Evolutionary conservation across 768 basidiomycete species (phyloP).

Genomic region (Tricholoma furcatifolium): DNA sequence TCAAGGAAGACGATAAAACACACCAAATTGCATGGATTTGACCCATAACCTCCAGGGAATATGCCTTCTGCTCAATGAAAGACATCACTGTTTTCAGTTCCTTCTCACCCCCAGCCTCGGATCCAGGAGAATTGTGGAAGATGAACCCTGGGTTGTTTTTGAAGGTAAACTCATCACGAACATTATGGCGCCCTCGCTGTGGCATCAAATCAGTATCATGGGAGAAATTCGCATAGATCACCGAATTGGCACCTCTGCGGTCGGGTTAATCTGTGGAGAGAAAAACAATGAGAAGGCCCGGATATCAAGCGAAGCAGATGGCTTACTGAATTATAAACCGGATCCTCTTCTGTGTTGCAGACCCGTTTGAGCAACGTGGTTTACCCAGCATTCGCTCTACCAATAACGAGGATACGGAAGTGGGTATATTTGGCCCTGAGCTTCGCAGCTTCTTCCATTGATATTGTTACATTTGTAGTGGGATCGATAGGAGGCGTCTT

Average conservation of each 20-base stretch:
- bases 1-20: not conserved
- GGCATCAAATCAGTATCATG: not conserved
- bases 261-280: constrained; percentile 3
- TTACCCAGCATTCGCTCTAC: constrained; percentile 38
- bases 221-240: not conserved
- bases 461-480: not conserved
- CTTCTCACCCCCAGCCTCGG: not conserved
- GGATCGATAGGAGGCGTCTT: not conserved
- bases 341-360: constrained; percentile 18
- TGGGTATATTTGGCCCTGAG: too few relatives aligned
- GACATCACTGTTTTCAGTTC: constrained; percentile 27
- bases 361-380: constrained; percentile 33
- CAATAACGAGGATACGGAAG: constrained; percentile 33
- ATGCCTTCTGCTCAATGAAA: constrained; percentile 28
- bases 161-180: constrained; percentile 6
- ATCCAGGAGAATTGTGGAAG: too few relatives aligned
- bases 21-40: constrained; percentile 41
- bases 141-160: too few relatives aligned
- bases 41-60: constrained; percentile 14
- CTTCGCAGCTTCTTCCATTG: not conserved
- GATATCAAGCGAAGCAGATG: not conserved
- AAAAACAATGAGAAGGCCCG: not conserved
- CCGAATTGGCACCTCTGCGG: not conserved
- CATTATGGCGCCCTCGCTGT: constrained; percentile 34
- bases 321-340: constrained; percentile 9